Evolutionary conservation across 306 rosid species (phyloP).

Genomic region (Rosa multiflora): DNA sequence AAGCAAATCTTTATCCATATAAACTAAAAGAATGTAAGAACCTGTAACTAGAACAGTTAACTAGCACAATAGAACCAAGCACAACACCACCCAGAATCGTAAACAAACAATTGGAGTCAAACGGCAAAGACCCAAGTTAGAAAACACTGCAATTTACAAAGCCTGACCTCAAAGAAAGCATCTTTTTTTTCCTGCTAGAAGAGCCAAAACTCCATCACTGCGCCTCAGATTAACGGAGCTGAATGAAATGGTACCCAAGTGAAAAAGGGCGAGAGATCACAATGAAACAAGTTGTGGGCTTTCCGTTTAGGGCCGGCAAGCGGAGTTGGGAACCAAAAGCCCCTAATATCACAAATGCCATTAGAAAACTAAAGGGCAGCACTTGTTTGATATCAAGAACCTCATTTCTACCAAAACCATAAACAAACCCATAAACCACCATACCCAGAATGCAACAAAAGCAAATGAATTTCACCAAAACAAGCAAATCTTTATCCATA

Average conservation of each 20-base stretch:
- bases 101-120: conserved; percentile 1
- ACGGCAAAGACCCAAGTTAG: conserved; percentile 25
- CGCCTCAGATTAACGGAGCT: neutral
- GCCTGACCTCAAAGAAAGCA: conserved; percentile 74
- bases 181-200: conserved; percentile 44
- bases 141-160: conserved; percentile 8
- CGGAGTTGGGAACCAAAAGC: conserved; percentile 77
- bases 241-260: neutral
- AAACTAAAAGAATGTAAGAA: neutral
- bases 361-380: conserved; percentile 8
- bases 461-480: neutral
- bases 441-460: neutral
- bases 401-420: too few relatives aligned
- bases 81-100: conserved; percentile 9
- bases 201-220: conserved; percentile 28
- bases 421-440: neutral
- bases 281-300: neutral
- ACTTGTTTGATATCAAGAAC: neutral
- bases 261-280: neutral
- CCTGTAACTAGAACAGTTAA: neutral
- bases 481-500: conserved; percentile 15
- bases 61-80: conserved; percentile 7
- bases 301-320: too few relatives aligned
- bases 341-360: conserved; percentile 41
- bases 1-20: conserved; percentile 12